Evolutionary conservation across 139 green algal genomes (phyloP), one percentile per base, ranked within the genome.

Genomic region (Auxenochlorella protothecoides): DNA sequence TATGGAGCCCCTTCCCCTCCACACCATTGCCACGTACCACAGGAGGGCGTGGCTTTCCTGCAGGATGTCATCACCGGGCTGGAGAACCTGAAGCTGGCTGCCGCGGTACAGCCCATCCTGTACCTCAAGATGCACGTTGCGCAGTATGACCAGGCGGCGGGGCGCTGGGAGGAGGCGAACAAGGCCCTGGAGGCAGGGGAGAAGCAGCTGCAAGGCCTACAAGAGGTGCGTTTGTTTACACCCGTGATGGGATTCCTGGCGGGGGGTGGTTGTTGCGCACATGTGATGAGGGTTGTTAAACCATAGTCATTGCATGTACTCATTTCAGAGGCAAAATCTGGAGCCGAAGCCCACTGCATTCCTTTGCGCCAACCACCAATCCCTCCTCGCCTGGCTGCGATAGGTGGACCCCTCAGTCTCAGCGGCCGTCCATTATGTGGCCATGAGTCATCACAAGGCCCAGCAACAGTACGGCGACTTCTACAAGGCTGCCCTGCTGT

Each of bases 51-150:
- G 3, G 74, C 76, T 2, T 92, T 97, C 76, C 74, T 97, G 51
- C 64, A 83, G 55, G 59, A 71, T 2, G 87, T 91, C 3, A 78
- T 89, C 8, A 72, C 75, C 12, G 85, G 85, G 59, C 76, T 70
- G 11, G 85, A 90, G 60, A 62, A 11, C 57, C 57, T 62, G 57
- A 62, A 9, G 57, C 57, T 62, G 57, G 9, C 57, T 44, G 27
- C 27, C 27, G 27, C 27, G 27, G 27, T 44, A 44, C 85, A 98
- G 85, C 90, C 94, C 3, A 65, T 91, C 12, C 80, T 98, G 53
- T 98, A 92, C 81, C 74, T 98, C 75, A 68, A 79, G 56, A 93
- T 97, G 89, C 87, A 96, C 75, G 83, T 97, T 14, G 93, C 90
- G 61, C 84, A 96, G 76, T 85, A 97, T 61, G 80, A 94, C 63